Percentiles rank a stretch among this genome's conserved stretches.
phyloP scores from a whole-genome alignment of 2,329 filamentous ascomycete species.

The Nemania serpens region DNA sequence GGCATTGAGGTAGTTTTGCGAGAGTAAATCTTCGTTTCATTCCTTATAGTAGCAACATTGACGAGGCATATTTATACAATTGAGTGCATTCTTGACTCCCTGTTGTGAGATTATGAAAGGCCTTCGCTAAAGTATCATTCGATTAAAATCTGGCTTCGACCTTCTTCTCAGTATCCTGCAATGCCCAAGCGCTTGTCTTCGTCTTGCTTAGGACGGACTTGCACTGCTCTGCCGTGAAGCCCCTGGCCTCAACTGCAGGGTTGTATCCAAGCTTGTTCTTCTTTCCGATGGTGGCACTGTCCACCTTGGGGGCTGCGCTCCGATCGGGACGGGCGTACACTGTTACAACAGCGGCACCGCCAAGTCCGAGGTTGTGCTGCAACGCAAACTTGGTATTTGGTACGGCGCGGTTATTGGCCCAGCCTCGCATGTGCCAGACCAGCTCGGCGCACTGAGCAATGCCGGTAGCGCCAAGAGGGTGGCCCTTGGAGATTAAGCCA shows the following conservation, averaged over 20 bases:
- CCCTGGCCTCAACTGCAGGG: conserved; percentile 85
- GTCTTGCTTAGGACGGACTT: conserved; percentile 71
- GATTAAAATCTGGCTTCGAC: conserved; percentile 70
- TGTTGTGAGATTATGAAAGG: too few species aligned
- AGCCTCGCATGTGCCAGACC: conserved; percentile 92
- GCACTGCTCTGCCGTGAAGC: conserved; percentile 80
- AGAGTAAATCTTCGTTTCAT: too few species aligned
- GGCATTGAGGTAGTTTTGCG: too few species aligned
- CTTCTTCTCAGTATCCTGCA: conserved; percentile 75
- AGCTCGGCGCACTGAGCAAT: conserved; percentile 94
- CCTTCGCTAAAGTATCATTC: too few species aligned
- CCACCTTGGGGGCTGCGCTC: conserved; percentile 62
- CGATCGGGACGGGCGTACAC: conserved; percentile 88
- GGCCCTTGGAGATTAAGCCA: conserved; percentile 93
- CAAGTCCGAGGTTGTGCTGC: conserved; percentile 92
- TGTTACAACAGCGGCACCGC: conserved; percentile 87
- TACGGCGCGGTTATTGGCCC: conserved; percentile 87
- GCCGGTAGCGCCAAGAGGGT: conserved; percentile 92
- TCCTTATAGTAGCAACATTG: too few species aligned
- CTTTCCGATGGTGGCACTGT: conserved; percentile 67
- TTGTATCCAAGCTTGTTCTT: conserved; percentile 82
- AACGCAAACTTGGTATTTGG: conserved; percentile 72
- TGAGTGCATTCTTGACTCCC: too few species aligned
- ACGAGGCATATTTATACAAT: too few species aligned
- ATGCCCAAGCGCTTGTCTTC: conserved; percentile 70